Percentiles rank a stretch among this genome's conserved stretches.
Conservation (phyloP, 306 rosid genomes). For the Luffa aegyptiaca region DNA sequence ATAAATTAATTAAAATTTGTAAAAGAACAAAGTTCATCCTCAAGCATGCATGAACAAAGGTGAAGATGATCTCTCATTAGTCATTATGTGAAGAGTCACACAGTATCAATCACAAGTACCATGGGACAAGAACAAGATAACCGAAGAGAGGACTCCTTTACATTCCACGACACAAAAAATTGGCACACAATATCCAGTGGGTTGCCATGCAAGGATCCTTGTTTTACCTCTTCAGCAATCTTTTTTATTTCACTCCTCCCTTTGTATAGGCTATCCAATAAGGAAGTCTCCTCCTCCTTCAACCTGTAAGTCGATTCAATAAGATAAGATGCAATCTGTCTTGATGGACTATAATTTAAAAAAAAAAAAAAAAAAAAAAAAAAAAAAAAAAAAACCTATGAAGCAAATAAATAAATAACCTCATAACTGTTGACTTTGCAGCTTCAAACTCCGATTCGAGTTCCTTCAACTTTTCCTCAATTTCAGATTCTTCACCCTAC, state of each 20-base stretch:
- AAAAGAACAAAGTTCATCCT: neutral
- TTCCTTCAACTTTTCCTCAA: constrained; percentile 49
- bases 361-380: constrained; percentile 18
- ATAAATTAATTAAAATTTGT: neutral
- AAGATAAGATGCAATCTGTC: constrained; percentile 10
- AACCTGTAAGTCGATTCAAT: constrained; percentile 36
- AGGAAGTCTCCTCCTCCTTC: constrained; percentile 44
- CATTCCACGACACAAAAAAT: neutral
- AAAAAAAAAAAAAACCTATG: constrained; percentile 3
- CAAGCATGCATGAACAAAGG: neutral
- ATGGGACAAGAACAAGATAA: neutral
- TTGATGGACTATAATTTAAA: constrained; percentile 9
- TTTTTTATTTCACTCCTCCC: constrained; percentile 27
- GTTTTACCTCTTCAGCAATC: constrained; percentile 40
- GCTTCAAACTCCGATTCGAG: constrained; percentile 40
- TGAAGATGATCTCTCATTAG: constrained; percentile 1
- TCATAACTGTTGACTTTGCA: constrained; percentile 30
- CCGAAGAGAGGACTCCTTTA: neutral
- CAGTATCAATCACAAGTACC: neutral
- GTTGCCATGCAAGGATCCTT: neutral
- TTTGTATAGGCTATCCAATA: constrained; percentile 20
- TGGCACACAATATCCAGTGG: neutral
- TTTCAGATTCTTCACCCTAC: constrained; percentile 71
- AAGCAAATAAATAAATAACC: constrained; percentile 27
- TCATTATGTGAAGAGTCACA: neutral